Evolutionary conservation across 768 basidiomycete genomes (phyloP), one percentile per base, ranked within the genome.

Genomic region (Boletus pseudo-olivaceus): DNA sequence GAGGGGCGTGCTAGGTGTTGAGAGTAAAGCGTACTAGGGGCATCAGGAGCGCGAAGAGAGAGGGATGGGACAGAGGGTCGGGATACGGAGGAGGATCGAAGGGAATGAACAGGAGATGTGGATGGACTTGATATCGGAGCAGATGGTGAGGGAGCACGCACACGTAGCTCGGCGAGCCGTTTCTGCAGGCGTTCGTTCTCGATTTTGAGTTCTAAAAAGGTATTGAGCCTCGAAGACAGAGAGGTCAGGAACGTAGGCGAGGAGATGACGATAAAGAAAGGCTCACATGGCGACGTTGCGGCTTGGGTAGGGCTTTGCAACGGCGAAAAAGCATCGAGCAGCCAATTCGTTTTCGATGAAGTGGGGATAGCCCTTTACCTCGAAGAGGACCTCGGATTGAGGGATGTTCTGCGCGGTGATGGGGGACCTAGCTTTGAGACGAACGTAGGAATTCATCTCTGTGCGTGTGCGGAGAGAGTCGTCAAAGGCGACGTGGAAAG

Each of bases 161-260:
- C 58, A n/a, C 74, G 73, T 23, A 79, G 67, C 40, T 80, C 78
- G 2, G 71, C 66, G 33, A 87, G 69, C 27, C 84, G 83, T 55
- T 81, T 80, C 59, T 87, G 79, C 39, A 97, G 71, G 14, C 84
- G 80, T 68, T 91, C 88, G 68, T 97, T 93, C 72, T 95, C 92
- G 52, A 87, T 75, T 69, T 93, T 94, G 47, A 96, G 80, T 64
- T 96, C 93, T 34, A 97, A 62, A 60, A 85, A 82, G 1, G 84
- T 82, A 58, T 86, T 82, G 30, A 89, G 71, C 80, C 89, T 90
- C 45, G 34, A 49, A 37, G 33, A 27, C n/a, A 15, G 9, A 51
- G 23, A 3, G 19, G 50, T 61, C 32, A 62, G 55, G n/a, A 30
- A 20, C 20, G 29, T 29, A 7, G 7, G 8, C 6, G 41, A 17